These are phyloP conservation scores for Fraxinus albicans DNA, from an alignment of 305 asterid species.

Conservation along the genomic window DNA sequence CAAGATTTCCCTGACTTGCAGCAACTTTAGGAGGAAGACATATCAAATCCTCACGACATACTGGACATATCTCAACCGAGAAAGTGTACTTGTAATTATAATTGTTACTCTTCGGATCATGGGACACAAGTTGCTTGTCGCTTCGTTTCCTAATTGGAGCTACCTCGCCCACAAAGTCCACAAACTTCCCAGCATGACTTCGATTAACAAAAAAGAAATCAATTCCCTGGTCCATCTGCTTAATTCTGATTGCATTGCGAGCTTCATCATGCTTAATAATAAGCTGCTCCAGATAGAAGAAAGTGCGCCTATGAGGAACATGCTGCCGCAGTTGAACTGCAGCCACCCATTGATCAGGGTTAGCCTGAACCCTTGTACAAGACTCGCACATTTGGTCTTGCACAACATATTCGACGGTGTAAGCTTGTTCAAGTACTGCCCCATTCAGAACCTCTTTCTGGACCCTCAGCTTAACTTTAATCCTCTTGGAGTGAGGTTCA, in stretches of 20 bases:
- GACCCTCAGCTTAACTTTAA: conserved; percentile 55
- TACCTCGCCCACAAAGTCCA: conserved; percentile 66
- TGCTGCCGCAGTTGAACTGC: conserved; percentile 74
- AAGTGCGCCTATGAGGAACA: conserved; percentile 72
- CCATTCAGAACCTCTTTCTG: conserved; percentile 64
- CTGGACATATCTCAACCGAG: conserved; percentile 58
- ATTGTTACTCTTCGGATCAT: conserved; percentile 55
- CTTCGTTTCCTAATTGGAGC: conserved; percentile 48
- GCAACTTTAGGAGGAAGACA: conserved; percentile 61
- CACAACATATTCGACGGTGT: conserved; percentile 53
- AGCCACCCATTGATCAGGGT: conserved; percentile 90
- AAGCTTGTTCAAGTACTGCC: conserved; percentile 61
- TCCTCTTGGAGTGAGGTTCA: conserved; percentile 65
- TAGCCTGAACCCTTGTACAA: conserved; percentile 64
- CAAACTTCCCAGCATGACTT: conserved; percentile 65
- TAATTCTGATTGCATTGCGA: conserved; percentile 62
- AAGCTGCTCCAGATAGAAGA: conserved; percentile 69
- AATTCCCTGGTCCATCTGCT: conserved; percentile 70
- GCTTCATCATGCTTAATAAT: conserved; percentile 62
- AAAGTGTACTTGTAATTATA: conserved; percentile 55
- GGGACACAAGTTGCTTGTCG: conserved; percentile 70
- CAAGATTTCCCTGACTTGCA: conserved; percentile 48
- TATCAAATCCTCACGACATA: conserved; percentile 72
- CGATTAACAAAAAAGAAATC: conserved; percentile 70
- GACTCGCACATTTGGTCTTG: conserved; percentile 73